phyloP scores from a whole-genome alignment of 495 filamentous ascomycete genomes.

The Entonaema liquescens region DNA sequence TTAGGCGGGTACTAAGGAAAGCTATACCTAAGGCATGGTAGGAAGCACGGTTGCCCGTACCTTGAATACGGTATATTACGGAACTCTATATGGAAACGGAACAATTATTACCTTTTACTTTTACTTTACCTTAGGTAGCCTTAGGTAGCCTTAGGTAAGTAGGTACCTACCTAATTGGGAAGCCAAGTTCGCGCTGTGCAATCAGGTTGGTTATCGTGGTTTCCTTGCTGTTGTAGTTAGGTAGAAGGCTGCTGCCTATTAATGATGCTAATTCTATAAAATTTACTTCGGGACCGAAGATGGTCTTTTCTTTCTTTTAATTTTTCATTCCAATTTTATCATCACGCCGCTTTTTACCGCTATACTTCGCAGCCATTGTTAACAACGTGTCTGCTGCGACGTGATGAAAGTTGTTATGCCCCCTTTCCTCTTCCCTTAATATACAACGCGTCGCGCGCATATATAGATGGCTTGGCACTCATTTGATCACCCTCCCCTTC shows the following conservation, averaged over 20 bases:
- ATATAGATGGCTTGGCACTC: neutral
- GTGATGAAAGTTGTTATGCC: constrained; percentile 11
- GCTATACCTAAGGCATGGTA: too few relatives aligned
- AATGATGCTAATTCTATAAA: neutral
- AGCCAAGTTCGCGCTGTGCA: neutral
- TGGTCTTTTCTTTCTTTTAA: constrained; percentile 9
- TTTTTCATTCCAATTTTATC: neutral
- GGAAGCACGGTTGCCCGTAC: too few relatives aligned
- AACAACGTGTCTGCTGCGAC: neutral
- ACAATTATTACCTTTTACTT: neutral
- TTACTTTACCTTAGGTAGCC: neutral
- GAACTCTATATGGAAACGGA: neutral
- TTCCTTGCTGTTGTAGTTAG: neutral
- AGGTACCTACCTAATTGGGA: constrained; percentile 4
- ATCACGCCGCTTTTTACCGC: constrained; percentile 9
- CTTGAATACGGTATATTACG: neutral
- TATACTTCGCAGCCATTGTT: constrained; percentile 4
- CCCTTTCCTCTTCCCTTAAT: neutral
- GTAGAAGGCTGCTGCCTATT: neutral
- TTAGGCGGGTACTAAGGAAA: neutral
- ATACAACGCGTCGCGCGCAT: neutral
- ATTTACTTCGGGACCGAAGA: constrained; percentile 28
- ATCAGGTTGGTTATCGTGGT: neutral
- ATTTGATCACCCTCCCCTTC: neutral
- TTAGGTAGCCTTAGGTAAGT: neutral